Conservation (phyloP, 164 flowering plant genomes). For the Nymphaea thermarum region DNA sequence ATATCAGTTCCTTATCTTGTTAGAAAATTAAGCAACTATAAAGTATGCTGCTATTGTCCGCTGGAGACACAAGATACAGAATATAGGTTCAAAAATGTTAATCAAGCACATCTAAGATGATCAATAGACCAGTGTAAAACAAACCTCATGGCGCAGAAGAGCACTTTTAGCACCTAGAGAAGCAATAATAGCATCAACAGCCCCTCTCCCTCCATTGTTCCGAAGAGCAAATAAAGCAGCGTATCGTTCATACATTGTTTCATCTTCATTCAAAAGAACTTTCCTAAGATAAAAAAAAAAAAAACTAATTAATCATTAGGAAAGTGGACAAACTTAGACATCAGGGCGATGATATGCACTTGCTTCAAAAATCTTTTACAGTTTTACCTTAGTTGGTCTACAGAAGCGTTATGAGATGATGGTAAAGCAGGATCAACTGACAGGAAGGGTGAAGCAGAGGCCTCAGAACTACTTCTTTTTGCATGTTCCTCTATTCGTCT, state of each 20-base stretch:
- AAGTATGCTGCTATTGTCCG: too few species aligned
- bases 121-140: neutral
- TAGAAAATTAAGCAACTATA: too few species aligned
- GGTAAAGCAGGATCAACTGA: constrained; percentile 94
- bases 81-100: too few species aligned
- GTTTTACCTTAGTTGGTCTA: constrained; percentile 56
- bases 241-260: constrained; percentile 83
- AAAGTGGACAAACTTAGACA: neutral
- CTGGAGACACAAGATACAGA: too few species aligned
- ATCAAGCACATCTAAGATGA: too few species aligned
- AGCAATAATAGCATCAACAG: constrained; percentile 72
- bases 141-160: constrained; percentile 90
- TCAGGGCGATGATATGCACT: neutral
- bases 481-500: constrained; percentile 56
- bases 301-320: neutral
- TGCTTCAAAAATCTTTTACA: too few species aligned
- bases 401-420: constrained; percentile 46
- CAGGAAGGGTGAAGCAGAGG: constrained; percentile 53
- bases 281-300: constrained; percentile 31
- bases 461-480: constrained; percentile 7
- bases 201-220: constrained; percentile 65
- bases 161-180: constrained; percentile 81
- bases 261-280: constrained; percentile 72
- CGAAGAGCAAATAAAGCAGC: constrained; percentile 92
- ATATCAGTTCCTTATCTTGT: too few species aligned